Evolutionary conservation across 208 protist species (phyloP).

Genomic region (Zelonia costaricensis): DNA sequence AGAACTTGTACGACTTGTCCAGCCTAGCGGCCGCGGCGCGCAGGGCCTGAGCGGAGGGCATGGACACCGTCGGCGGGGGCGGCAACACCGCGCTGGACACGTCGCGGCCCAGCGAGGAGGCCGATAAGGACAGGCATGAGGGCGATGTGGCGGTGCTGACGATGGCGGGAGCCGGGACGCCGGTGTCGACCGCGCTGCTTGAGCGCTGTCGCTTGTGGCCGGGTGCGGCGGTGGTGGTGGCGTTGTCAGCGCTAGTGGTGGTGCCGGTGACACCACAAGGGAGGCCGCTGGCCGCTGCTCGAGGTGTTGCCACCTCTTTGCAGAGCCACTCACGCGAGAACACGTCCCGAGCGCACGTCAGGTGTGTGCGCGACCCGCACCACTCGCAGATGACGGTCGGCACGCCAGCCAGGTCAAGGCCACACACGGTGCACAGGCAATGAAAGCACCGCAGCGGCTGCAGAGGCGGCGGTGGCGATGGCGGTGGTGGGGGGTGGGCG

Average conservation of each 20-base stretch:
- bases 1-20: conserved; percentile 31
- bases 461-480: neutral
- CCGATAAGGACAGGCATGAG: no score
- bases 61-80: no score
- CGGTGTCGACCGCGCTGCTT: neutral
- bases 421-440: conserved; percentile 62
- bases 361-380: conserved; percentile 52
- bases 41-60: conserved; percentile 15
- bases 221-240: neutral
- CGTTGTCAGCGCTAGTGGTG: neutral
- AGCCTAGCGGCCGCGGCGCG: conserved; percentile 10
- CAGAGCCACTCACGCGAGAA: conserved; percentile 28
- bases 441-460: conserved; percentile 37
- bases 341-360: conserved; percentile 39
- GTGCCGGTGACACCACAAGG: neutral
- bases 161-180: no score
- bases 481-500: neutral
- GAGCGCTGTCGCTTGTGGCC: neutral
- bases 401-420: conserved; percentile 19
- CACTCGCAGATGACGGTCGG: conserved; percentile 30
- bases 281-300: neutral
- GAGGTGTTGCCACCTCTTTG: conserved; percentile 6
- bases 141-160: no score
- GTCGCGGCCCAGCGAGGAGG: no score
- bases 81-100: no score